phyloP scores from a whole-genome alignment of 495 filamentous ascomycete species.

The Aspergillus ostianus region DNA sequence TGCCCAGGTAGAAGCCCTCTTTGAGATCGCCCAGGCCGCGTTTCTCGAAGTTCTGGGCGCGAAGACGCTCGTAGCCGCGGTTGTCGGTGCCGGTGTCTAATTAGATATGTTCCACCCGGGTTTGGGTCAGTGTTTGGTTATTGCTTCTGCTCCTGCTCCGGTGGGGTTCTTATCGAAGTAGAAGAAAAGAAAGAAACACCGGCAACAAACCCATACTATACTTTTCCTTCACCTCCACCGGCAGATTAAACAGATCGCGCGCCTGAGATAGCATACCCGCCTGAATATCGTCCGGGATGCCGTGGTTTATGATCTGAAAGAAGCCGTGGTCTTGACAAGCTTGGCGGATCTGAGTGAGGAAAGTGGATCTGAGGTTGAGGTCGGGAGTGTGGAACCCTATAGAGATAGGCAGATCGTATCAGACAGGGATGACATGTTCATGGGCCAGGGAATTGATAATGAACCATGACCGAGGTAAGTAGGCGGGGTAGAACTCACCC shows the following conservation, averaged over 20 bases:
- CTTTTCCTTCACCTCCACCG: constrained; percentile 51
- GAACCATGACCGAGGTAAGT: too few relatives aligned
- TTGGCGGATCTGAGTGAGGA: constrained; percentile 16
- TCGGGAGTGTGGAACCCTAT: constrained; percentile 20
- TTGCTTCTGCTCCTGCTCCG: too few relatives aligned
- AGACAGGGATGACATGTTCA: too few relatives aligned
- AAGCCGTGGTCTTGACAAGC: constrained; percentile 65
- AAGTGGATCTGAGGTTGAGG: background rate
- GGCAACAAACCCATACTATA: constrained; percentile 13
- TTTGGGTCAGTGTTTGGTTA: background rate
- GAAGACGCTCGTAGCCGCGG: constrained; percentile 45
- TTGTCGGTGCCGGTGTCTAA: constrained; percentile 21
- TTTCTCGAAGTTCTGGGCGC: constrained; percentile 42
- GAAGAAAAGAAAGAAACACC: too few relatives aligned
- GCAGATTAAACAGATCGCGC: constrained; percentile 73
- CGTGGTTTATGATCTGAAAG: constrained; percentile 78
- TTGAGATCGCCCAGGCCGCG: constrained; percentile 40
- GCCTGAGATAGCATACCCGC: constrained; percentile 63
- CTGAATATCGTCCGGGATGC: constrained; percentile 65
- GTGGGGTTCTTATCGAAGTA: too few relatives aligned
- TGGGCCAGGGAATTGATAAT: too few relatives aligned
- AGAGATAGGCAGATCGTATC: too few relatives aligned
- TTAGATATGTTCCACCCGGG: background rate
- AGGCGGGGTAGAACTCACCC: constrained; percentile 7
- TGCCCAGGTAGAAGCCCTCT: constrained; percentile 45